Conservation (phyloP, 495 filamentous ascomycete species). For the Hypoxylon fragiforme region DNA sequence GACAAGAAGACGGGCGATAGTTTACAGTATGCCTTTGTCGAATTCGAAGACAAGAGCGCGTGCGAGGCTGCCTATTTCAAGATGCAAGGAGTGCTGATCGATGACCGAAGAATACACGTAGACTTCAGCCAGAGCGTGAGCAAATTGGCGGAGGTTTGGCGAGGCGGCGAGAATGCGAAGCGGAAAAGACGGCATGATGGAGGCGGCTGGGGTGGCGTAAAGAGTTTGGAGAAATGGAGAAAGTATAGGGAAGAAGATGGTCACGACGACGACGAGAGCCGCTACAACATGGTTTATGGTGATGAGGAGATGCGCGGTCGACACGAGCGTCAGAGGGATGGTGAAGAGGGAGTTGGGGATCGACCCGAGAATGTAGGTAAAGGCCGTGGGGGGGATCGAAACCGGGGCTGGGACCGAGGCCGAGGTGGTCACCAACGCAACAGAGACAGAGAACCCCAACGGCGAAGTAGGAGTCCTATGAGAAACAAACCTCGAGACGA, state of each 20-base stretch:
- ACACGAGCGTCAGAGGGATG: slow-evolving; percentile 39
- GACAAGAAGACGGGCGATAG: slow-evolving; percentile 94
- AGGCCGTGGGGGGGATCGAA: slow-evolving; percentile 21
- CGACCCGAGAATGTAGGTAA: slow-evolving; percentile 8
- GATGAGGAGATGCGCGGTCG: slow-evolving; percentile 63
- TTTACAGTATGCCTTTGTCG: slow-evolving; percentile 96
- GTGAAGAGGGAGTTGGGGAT: slow-evolving; percentile 17
- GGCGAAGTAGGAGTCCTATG: slow-evolving; percentile 47
- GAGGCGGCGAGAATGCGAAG: slow-evolving; percentile 83
- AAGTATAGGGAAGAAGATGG: slow-evolving; percentile 80
- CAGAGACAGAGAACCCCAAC: slow-evolving; percentile 16
- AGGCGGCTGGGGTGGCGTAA: slow-evolving; percentile 90
- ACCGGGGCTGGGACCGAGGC: slow-evolving; percentile 11
- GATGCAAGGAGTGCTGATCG: slow-evolving; percentile 95
- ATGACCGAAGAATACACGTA: slow-evolving; percentile 96
- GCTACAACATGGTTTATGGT: slow-evolving; percentile 84
- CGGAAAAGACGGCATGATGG: slow-evolving; percentile 74
- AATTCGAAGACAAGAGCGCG: slow-evolving; percentile 87
- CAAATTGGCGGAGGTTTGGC: slow-evolving; percentile 87
- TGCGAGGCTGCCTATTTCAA: slow-evolving; percentile 98
- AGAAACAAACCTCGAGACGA: slow-evolving; percentile 31
- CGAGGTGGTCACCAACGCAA: slow-evolving; percentile 5
- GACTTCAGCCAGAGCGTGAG: slow-evolving; percentile 98
- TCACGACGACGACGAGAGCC: slow-evolving; percentile 47
- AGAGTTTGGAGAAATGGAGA: slow-evolving; percentile 80